These are phyloP conservation scores for Aspergillus luchuensis DNA, from an alignment of 2,329 filamentous ascomycete genomes.

Conservation along the genomic window DNA sequence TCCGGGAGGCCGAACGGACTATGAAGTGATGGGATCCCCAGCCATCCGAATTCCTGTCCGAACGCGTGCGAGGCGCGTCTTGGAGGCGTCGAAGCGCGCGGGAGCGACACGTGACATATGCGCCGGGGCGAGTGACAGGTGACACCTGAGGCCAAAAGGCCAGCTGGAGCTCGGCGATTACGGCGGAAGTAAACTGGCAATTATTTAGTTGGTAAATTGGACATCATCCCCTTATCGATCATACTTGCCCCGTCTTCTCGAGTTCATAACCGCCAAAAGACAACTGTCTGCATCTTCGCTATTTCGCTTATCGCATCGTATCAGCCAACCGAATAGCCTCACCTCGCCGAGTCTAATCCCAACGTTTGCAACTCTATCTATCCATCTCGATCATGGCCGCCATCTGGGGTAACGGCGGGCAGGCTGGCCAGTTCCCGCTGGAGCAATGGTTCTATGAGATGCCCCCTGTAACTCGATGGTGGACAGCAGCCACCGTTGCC, in stretches of 20 bases:
- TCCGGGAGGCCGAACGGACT: background rate
- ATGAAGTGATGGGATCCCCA: slow-evolving; percentile 11
- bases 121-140: background rate
- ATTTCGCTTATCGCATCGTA: background rate
- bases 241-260: background rate
- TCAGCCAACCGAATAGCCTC: background rate
- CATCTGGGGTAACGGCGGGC: slow-evolving; percentile 48
- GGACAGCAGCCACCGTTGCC: slow-evolving; percentile 89
- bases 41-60: slow-evolving; percentile 17
- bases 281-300: background rate
- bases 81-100: slow-evolving; percentile 14
- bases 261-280: background rate
- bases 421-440: slow-evolving; percentile 69
- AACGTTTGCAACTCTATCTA: background rate
- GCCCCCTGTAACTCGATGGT: slow-evolving; percentile 93
- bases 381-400: slow-evolving; percentile 41
- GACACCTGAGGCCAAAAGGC: slow-evolving; percentile 24
- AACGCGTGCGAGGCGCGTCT: slow-evolving; percentile 26
- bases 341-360: background rate
- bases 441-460: slow-evolving; percentile 99
- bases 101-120: background rate
- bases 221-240: background rate
- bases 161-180: slow-evolving; percentile 24
- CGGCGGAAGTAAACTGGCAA: background rate
- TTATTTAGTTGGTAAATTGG: too few relatives aligned